Conservation (phyloP, 306 rosid genomes). For the Comarum palustre region DNA sequence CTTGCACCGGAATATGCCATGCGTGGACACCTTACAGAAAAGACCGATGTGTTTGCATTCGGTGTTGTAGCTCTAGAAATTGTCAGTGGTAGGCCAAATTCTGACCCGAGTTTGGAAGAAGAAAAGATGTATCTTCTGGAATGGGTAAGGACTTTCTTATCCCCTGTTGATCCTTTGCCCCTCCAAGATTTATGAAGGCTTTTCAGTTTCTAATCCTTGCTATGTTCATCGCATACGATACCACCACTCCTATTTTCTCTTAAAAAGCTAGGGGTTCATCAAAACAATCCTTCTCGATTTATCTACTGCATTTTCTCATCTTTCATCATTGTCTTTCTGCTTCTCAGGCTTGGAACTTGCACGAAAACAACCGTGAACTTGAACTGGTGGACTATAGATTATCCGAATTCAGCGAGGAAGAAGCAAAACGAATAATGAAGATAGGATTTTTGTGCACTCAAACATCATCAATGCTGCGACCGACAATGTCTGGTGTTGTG, state of each 20-base stretch:
- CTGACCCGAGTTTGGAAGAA: conserved; percentile 53
- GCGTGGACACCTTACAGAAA: conserved; percentile 85
- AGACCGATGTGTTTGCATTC: conserved; percentile 82
- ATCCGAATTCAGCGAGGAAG: conserved; percentile 38
- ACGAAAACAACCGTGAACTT: conserved; percentile 36
- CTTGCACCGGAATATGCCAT: conserved; percentile 87
- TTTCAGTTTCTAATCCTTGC: not conserved
- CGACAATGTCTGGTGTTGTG: conserved; percentile 68
- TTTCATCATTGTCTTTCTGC: not conserved
- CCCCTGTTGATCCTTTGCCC: not conserved
- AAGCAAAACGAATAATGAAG: conserved; percentile 44
- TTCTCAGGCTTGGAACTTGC: conserved; percentile 64
- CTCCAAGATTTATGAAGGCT: not conserved
- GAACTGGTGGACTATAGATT: conserved; percentile 50
- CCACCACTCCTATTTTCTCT: not conserved
- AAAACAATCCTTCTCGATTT: not conserved
- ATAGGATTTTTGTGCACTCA: conserved; percentile 64
- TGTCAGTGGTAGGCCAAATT: conserved; percentile 69
- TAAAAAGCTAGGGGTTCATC: not conserved
- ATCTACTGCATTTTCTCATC: not conserved
- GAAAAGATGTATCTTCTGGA: conserved; percentile 66
- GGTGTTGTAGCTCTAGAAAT: conserved; percentile 80
- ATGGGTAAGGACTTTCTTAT: conserved; percentile 49
- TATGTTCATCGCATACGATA: not conserved
- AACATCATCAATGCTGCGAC: conserved; percentile 50